Base-by-base conservation (phyloP, 2,329 filamentous ascomycete species). In the Podosphaera aphanis region DNA sequence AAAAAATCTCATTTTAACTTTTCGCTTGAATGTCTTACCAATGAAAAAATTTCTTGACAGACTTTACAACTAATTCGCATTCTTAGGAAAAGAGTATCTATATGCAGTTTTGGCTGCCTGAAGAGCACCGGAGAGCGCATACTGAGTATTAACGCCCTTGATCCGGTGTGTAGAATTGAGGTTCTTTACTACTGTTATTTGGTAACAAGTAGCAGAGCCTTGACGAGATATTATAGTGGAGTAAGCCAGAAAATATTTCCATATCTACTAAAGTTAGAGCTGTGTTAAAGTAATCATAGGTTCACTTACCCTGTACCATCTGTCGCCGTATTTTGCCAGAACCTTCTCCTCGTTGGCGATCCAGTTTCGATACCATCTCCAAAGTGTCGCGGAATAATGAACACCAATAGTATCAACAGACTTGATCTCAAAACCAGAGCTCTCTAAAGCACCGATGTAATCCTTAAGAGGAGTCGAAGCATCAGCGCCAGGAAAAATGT, bases 341-440 rank as follows among this genome's bases (percentile, higher is more conserved):
- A 94, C 82, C 69, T 93, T 92, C 48, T 93, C 83, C 55, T 73
- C 70, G 72, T 95, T 95, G 64, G 70, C 84, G 62, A 94, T 73
- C 90, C 90, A 95, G 73, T 95, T 95, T 54, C 90, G 74, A 70
- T 95, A 95, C 90, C 90, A 95, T 60, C 83, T 75, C 90, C 90
- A 95, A 51, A 98, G 68, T 23, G 90, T 95, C 45, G 85, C 85
- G 44, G 84, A 93, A 68, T 94, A 95, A 69, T 95, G 90, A 38
- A 95, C 84, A 59, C 90, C 88, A 56, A 95, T 74, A 39, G 88
- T 95, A 62, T 98, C 90, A 52, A 93, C 67, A 54, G 69, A 69
- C 77, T 94, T 95, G 62, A 95, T 68, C 64, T 95, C 90, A 57
- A 84, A 92, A 33, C 84, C 84, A 51, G 82, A 79, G 47, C 73